Conservation (phyloP, 208 protist species). For the Wallacemonas sp. region DNA sequence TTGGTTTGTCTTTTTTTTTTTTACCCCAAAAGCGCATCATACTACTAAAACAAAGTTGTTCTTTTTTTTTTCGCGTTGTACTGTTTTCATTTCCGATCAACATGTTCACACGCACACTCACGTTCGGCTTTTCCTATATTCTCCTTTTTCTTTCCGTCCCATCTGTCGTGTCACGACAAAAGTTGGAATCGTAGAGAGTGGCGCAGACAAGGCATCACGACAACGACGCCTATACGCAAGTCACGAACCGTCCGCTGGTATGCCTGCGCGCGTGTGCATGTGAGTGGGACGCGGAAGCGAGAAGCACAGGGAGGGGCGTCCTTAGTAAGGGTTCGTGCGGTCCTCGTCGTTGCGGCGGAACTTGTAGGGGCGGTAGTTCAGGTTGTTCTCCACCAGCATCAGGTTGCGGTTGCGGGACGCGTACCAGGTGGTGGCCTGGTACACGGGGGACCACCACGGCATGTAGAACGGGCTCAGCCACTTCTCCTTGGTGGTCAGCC, state of each 20-base stretch:
- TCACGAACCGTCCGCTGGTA: no score
- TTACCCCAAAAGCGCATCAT: slow-evolving; percentile 10
- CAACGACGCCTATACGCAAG: no score
- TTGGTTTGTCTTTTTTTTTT: neutral
- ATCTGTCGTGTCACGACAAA: no score
- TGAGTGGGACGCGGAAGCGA: neutral
- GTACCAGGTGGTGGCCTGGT: slow-evolving; percentile 83
- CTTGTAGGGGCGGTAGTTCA: slow-evolving; percentile 91
- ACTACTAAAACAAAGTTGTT: slow-evolving; percentile 12
- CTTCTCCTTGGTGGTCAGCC: slow-evolving; percentile 78
- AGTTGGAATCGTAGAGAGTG: no score
- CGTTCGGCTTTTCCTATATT: slow-evolving; percentile 1
- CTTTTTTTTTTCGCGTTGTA: neutral
- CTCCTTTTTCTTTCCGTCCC: slow-evolving; percentile 11
- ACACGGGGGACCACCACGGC: slow-evolving; percentile 88
- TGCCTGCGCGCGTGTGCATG: neutral
- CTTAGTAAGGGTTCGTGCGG: slow-evolving; percentile 89
- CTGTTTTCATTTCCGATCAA: slow-evolving; percentile 7
- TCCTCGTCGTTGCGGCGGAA: slow-evolving; percentile 91
- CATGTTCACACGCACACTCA: no score
- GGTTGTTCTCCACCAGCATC: slow-evolving; percentile 89
- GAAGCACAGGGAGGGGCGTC: neutral
- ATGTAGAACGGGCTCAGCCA: slow-evolving; percentile 85
- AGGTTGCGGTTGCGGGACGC: slow-evolving; percentile 88
- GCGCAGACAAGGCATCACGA: no score